Conservation (phyloP, 2,329 filamentous ascomycete species). For the Apiospora rasikravindrae region DNA sequence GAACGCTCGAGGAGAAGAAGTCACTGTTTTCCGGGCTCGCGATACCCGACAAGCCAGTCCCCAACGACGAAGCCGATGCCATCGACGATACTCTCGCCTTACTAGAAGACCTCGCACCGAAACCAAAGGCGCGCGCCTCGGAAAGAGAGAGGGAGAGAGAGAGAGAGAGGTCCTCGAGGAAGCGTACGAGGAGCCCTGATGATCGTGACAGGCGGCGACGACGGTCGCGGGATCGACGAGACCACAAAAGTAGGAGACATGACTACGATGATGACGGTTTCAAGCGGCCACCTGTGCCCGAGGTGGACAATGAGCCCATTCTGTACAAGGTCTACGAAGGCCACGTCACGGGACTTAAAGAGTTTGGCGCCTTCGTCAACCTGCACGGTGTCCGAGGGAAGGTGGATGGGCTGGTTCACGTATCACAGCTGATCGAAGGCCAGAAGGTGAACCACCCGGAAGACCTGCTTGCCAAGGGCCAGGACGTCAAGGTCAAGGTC, state of each 20-base stretch:
- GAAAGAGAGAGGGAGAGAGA: slow-evolving; percentile 29
- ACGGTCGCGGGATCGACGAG: slow-evolving; percentile 42
- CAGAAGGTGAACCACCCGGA: slow-evolving; percentile 90
- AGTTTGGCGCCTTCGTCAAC: slow-evolving; percentile 96
- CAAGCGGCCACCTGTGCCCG: slow-evolving; percentile 68
- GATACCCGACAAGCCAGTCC: slow-evolving; percentile 75
- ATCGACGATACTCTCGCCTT: slow-evolving; percentile 94
- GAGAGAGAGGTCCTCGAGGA: slow-evolving; percentile 51
- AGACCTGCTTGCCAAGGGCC: slow-evolving; percentile 80
- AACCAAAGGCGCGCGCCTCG: slow-evolving; percentile 46
- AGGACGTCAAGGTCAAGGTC: slow-evolving; percentile 92
- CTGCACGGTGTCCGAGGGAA: slow-evolving; percentile 85
- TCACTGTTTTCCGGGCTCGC: slow-evolving; percentile 90
- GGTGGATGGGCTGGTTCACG: slow-evolving; percentile 90
- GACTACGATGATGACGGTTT: slow-evolving; percentile 64
- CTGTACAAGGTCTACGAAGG: slow-evolving; percentile 90
- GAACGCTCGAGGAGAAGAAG: slow-evolving; percentile 72
- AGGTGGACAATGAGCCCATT: slow-evolving; percentile 81
- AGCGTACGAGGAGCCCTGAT: slow-evolving; percentile 64
- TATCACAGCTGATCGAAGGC: slow-evolving; percentile 85
- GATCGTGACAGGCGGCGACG: slow-evolving; percentile 43
- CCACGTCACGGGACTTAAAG: slow-evolving; percentile 88
- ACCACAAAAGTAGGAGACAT: slow-evolving; percentile 53
- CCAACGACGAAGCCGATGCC: slow-evolving; percentile 57
- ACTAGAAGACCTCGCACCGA: slow-evolving; percentile 82